Evolutionary conservation across 352 stramenopile species (phyloP).

Genomic region (Phytophthora aleatoria): DNA sequence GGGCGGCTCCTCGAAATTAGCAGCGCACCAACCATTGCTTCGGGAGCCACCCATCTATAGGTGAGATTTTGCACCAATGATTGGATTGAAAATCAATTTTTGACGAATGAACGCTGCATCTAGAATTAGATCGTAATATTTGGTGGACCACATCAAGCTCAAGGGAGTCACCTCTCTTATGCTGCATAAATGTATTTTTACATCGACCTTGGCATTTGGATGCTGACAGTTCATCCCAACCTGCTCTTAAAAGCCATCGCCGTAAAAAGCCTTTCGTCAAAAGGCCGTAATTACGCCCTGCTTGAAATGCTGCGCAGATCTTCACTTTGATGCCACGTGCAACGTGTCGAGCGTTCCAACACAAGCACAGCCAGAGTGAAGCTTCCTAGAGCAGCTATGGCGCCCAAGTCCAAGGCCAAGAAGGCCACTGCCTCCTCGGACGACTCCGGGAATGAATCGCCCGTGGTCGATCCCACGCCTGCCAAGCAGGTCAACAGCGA

Average conservation of each 20-base stretch:
- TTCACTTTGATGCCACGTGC: slow-evolving; percentile 41
- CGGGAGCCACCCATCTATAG: slow-evolving; percentile 40
- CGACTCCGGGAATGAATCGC: slow-evolving; percentile 25
- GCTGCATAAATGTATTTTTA: not conserved
- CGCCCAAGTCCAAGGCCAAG: slow-evolving; percentile 65
- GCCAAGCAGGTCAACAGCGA: slow-evolving; percentile 17
- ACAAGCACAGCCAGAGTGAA: slow-evolving; percentile 18
- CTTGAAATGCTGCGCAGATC: slow-evolving; percentile 31
- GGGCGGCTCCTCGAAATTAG: slow-evolving; percentile 44
- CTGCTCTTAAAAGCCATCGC: not conserved
- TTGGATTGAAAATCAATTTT: slow-evolving; percentile 3
- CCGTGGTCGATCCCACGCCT: slow-evolving; percentile 20
- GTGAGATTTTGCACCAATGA: slow-evolving; percentile 37
- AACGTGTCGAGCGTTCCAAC: slow-evolving; percentile 26
- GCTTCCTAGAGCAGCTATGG: slow-evolving; percentile 36
- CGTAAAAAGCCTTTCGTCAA: slow-evolving; percentile 25
- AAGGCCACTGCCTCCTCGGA: slow-evolving; percentile 40
- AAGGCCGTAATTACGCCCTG: slow-evolving; percentile 36
- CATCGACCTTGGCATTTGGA: not conserved
- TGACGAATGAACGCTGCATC: slow-evolving; percentile 13
- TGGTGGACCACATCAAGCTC: not conserved
- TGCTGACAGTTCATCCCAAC: not conserved
- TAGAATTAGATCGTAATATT: not conserved
- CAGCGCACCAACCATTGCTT: slow-evolving; percentile 63
- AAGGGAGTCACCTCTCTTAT: not conserved